A percentile compares a stretch with the other conserved stretches of the same genome.
phyloP scores from a whole-genome alignment of 2,329 filamentous ascomycete genomes.

The Hymenoscyphus infarciens region DNA sequence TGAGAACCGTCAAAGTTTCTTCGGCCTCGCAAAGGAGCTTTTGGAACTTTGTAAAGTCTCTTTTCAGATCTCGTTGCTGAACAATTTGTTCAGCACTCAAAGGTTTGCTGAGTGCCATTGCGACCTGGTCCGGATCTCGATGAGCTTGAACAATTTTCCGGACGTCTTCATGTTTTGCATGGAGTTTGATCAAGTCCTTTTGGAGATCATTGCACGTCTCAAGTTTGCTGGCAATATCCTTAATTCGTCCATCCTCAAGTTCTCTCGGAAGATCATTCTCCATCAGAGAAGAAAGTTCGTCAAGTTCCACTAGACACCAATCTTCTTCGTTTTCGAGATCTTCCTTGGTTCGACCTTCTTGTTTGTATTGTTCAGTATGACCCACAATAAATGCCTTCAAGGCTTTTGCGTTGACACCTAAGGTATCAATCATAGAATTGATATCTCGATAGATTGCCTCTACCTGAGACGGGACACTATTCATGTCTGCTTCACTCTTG shows the following conservation, averaged over 20 bases:
- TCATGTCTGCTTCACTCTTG: conserved; percentile 42
- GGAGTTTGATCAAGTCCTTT: conserved; percentile 67
- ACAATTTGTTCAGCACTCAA: conserved; percentile 80
- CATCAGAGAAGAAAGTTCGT: conserved; percentile 62
- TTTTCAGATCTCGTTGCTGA: conserved; percentile 79
- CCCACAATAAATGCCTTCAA: conserved; percentile 58
- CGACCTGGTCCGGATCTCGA: conserved; percentile 63
- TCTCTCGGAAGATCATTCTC: conserved; percentile 60
- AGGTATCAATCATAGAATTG: conserved; percentile 89
- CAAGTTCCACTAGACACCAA: conserved; percentile 75
- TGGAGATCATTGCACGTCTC: conserved; percentile 63
- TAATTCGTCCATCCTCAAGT: conserved; percentile 65
- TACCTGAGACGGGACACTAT: conserved; percentile 59
- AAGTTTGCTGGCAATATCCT: conserved; percentile 65
- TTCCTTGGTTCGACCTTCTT: conserved; percentile 54
- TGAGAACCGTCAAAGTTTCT: conserved; percentile 73
- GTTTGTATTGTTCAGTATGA: conserved; percentile 54
- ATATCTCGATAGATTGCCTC: conserved; percentile 73
- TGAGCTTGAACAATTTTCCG: conserved; percentile 69
- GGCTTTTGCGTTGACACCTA: conserved; percentile 78
- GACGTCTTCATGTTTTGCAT: conserved; percentile 73
- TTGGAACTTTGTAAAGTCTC: conserved; percentile 70
- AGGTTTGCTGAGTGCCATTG: conserved; percentile 65
- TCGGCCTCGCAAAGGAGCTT: conserved; percentile 75
- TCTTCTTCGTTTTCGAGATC: conserved; percentile 67